phyloP scores from a whole-genome alignment of 805 yeast species.

The Candida silvicultrix region DNA sequence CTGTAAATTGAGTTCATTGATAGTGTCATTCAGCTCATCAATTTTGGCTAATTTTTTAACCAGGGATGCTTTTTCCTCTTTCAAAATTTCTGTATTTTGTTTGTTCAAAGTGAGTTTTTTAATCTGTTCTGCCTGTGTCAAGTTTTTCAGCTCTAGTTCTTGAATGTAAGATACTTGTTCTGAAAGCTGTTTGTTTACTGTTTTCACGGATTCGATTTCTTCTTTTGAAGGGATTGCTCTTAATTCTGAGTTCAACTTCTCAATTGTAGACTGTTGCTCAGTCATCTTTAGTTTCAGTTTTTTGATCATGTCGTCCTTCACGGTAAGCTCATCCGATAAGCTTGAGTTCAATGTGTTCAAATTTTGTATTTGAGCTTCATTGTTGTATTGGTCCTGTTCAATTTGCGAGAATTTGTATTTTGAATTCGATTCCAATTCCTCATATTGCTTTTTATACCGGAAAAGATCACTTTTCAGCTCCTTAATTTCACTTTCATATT shows the following conservation, averaged over 20 bases:
- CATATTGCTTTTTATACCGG: constrained; percentile 4
- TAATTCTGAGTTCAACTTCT: constrained; percentile 25
- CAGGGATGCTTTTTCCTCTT: constrained; percentile 45
- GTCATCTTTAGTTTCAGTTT: constrained; percentile 14
- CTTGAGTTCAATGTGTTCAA: constrained; percentile 14
- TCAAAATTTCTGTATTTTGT: constrained; percentile 42
- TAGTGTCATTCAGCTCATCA: constrained; percentile 37
- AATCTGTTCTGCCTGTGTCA: constrained; percentile 47
- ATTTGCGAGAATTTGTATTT: constrained; percentile 13
- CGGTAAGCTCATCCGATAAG: constrained; percentile 20
- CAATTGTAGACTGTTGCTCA: constrained; percentile 22
- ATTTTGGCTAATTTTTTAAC: constrained; percentile 30
- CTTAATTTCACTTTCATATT: constrained; percentile 24
- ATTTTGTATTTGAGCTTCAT: constrained; percentile 14
- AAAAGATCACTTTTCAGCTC: constrained; percentile 30
- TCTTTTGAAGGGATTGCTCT: constrained; percentile 32
- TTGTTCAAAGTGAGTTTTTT: constrained; percentile 41
- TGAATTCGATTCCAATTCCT: constrained; percentile 10
- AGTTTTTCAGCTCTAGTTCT: constrained; percentile 44
- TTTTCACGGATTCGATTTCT: constrained; percentile 27
- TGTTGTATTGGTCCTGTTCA: constrained; percentile 12
- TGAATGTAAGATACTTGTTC: constrained; percentile 40
- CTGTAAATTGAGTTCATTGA: constrained; percentile 43
- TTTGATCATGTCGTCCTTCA: constrained; percentile 10
- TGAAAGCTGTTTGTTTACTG: constrained; percentile 24